phyloP scores from a whole-genome alignment of 2,329 filamentous ascomycete species.

The Coniochaeta sp. region DNA sequence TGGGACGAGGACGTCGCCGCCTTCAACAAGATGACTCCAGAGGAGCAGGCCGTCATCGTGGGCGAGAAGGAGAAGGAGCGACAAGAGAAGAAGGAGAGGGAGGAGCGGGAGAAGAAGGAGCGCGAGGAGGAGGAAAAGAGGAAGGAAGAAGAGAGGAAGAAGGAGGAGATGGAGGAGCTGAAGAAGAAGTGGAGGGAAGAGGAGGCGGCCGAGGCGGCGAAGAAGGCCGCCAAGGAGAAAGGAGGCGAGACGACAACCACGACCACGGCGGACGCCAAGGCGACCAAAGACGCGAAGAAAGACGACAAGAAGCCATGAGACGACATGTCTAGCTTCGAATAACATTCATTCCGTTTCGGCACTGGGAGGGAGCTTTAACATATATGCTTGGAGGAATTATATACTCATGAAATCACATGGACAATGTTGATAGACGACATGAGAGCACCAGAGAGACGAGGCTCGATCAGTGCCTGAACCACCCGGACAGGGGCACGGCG shows the following conservation, averaged over 20 bases:
- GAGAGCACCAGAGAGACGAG: background rate
- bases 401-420: background rate
- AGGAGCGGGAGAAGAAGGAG: constrained; percentile 16
- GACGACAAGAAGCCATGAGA: constrained; percentile 2
- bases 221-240: constrained; percentile 1
- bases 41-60: constrained; percentile 47
- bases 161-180: constrained; percentile 1
- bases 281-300: background rate
- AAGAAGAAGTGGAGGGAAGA: constrained; percentile 1
- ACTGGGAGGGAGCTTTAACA: background rate
- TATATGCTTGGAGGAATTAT: background rate
- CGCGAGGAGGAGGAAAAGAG: constrained; percentile 13
- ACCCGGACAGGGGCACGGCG: background rate
- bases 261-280: constrained; percentile 1
- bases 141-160: constrained; percentile 28
- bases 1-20: constrained; percentile 59
- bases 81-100: constrained; percentile 13
- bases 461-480: background rate
- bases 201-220: background rate
- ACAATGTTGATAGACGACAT: background rate
- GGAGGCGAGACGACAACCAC: background rate
- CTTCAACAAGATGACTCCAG: constrained; percentile 49
- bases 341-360: background rate
- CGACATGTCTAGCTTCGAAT: background rate
- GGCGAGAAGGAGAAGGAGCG: constrained; percentile 26